Evolutionary conservation across 2,329 filamentous ascomycete species (phyloP).

Genomic region (Thelonectria blattea): DNA sequence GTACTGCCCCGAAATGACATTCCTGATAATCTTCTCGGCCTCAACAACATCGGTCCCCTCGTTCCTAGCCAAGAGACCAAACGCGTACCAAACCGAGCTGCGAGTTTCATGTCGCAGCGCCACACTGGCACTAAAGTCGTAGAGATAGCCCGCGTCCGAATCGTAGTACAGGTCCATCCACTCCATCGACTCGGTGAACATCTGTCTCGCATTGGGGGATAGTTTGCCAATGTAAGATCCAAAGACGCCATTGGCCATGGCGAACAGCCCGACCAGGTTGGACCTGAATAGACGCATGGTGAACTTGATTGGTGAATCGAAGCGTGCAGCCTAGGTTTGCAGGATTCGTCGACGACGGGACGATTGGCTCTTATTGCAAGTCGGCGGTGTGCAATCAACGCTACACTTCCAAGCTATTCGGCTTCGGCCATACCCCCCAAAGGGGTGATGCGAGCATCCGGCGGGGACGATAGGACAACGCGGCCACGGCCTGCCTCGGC

Average conservation of each 20-base stretch:
- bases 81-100: conserved; percentile 64
- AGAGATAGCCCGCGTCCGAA: conserved; percentile 56
- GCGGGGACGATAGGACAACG: background rate
- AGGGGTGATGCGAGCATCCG: background rate
- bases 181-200: conserved; percentile 28
- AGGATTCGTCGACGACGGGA: background rate
- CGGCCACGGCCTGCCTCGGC: background rate
- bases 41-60: conserved; percentile 53
- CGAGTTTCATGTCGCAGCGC: conserved; percentile 63
- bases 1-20: conserved; percentile 59
- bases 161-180: conserved; percentile 65
- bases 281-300: conserved; percentile 7
- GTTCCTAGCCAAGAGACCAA: conserved; percentile 63
- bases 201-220: conserved; percentile 17
- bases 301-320: background rate
- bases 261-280: background rate
- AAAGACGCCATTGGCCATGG: background rate
- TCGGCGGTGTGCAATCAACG: background rate
- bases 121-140: conserved; percentile 51
- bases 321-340: background rate
- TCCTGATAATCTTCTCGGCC: conserved; percentile 59
- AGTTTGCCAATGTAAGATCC: conserved; percentile 5
- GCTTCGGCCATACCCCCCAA: background rate
- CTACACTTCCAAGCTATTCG: background rate
- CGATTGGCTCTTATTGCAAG: background rate